A percentile compares a stretch with the other conserved stretches of the same genome.
Conservation (phyloP, 306 rosid genomes). For the Cicer cuneatum region DNA sequence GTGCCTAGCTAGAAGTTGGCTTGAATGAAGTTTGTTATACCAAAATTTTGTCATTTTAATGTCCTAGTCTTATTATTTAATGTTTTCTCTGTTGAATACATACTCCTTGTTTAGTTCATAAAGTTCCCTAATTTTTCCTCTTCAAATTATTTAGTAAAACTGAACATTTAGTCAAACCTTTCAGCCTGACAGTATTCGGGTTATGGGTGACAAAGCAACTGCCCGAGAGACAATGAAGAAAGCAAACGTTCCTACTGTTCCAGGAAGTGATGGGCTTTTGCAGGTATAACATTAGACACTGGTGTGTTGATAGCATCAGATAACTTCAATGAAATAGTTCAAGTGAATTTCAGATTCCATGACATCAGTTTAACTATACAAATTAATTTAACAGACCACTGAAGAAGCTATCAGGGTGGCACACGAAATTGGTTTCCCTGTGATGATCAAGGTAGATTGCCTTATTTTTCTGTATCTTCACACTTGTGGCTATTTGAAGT, state of each 20-base stretch:
- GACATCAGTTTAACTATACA: conserved; percentile 5
- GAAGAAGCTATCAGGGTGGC: conserved; percentile 93
- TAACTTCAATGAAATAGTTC: conserved; percentile 14
- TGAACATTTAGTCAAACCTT: conserved; percentile 45
- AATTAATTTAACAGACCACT: conserved; percentile 63
- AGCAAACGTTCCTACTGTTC: conserved; percentile 61
- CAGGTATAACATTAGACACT: conserved; percentile 64
- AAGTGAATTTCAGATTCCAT: conserved; percentile 34
- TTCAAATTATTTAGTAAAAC: conserved; percentile 34
- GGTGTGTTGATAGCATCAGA: conserved; percentile 37
- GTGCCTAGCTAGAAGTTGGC: conserved; percentile 8
- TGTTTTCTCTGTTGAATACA: conserved; percentile 23
- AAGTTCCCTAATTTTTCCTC: conserved; percentile 31
- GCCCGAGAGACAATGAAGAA: conserved; percentile 96
- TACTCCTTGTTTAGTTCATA: not conserved
- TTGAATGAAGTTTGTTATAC: not conserved
- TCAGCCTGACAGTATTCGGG: conserved; percentile 92
- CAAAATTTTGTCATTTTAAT: conserved; percentile 30
- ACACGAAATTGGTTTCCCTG: conserved; percentile 92
- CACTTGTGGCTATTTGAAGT: conserved; percentile 28
- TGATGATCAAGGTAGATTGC: conserved; percentile 88
- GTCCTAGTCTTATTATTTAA: conserved; percentile 6
- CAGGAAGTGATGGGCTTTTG: conserved; percentile 62
- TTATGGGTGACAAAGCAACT: conserved; percentile 80
- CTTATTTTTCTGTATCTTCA: conserved; percentile 28